Evolutionary conservation across 768 basidiomycete genomes (phyloP).

Genomic region (Tulasnella calospora): DNA sequence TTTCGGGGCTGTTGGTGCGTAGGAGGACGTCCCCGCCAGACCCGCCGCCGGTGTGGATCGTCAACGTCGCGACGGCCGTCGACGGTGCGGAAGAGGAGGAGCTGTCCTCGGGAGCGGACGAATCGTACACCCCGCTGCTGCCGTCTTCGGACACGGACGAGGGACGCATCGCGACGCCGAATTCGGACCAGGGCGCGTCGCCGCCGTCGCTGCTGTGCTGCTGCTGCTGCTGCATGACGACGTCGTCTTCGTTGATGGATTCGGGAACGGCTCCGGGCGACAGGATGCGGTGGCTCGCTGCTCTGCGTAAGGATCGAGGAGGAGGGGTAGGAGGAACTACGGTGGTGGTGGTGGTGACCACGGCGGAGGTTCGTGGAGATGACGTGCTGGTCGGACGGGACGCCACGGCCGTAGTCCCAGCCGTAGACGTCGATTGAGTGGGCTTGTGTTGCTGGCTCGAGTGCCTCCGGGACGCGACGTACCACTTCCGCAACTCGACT

Average conservation of each 20-base stretch:
- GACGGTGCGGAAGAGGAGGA: too few species aligned
- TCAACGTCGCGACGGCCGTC: neutral
- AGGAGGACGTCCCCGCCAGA: too few species aligned
- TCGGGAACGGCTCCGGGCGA: neutral
- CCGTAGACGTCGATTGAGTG: neutral
- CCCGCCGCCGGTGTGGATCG: neutral
- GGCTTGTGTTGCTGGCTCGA: neutral
- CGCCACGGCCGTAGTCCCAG: neutral
- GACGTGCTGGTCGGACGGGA: neutral
- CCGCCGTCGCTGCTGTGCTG: too few species aligned
- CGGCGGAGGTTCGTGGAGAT: neutral
- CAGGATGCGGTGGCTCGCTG: neutral
- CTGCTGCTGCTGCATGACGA: neutral
- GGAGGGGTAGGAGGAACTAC: neutral
- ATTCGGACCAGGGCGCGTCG: neutral
- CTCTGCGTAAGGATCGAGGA: neutral
- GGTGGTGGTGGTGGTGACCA: neutral
- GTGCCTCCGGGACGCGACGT: neutral
- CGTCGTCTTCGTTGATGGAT: constrained; percentile 7
- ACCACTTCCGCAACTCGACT: constrained; percentile 48
- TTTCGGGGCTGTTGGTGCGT: neutral
- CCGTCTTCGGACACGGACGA: neutral
- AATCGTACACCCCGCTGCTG: neutral
- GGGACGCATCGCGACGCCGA: constrained; percentile 2
- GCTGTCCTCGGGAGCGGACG: neutral